Evolutionary conservation across 108 stramenopile species (phyloP).

Genomic region (Stephanodiscus triporus): DNA sequence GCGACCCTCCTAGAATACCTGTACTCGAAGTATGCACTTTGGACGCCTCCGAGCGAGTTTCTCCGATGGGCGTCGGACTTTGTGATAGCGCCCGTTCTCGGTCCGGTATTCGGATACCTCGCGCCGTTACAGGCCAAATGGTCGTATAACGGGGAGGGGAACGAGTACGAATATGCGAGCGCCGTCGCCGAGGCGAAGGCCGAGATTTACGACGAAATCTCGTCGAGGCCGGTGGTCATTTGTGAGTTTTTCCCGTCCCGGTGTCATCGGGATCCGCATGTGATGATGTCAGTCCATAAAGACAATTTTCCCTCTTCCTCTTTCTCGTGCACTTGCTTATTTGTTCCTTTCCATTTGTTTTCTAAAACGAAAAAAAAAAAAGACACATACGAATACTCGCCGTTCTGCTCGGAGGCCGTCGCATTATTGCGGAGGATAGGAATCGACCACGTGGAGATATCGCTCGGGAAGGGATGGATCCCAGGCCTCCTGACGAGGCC

Average conservation of each 20-base stretch:
- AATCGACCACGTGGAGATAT: conserved; percentile 47
- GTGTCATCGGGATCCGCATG: neutral
- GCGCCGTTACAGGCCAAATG: conserved; percentile 67
- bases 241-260: conserved; percentile 28
- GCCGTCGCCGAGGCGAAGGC: conserved; percentile 51
- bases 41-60: conserved; percentile 69
- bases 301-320: too few relatives aligned
- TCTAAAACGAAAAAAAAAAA: neutral
- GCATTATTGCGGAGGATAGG: conserved; percentile 54
- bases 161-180: conserved; percentile 38
- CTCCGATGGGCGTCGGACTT: conserved; percentile 52
- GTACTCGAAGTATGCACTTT: conserved; percentile 74
- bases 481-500: conserved; percentile 61
- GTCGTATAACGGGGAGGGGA: conserved; percentile 30
- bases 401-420: conserved; percentile 70
- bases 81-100: conserved; percentile 45
- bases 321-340: neutral
- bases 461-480: conserved; percentile 75
- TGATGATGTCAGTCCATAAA: neutral
- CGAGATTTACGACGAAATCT: conserved; percentile 52
- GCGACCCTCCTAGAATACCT: too few relatives aligned
- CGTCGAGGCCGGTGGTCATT: conserved; percentile 59
- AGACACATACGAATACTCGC: conserved; percentile 75
- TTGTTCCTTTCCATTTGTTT: too few relatives aligned
- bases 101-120: conserved; percentile 51